phyloP scores from a whole-genome alignment of 352 stramenopile species.

The Pythium pyrilobum region DNA sequence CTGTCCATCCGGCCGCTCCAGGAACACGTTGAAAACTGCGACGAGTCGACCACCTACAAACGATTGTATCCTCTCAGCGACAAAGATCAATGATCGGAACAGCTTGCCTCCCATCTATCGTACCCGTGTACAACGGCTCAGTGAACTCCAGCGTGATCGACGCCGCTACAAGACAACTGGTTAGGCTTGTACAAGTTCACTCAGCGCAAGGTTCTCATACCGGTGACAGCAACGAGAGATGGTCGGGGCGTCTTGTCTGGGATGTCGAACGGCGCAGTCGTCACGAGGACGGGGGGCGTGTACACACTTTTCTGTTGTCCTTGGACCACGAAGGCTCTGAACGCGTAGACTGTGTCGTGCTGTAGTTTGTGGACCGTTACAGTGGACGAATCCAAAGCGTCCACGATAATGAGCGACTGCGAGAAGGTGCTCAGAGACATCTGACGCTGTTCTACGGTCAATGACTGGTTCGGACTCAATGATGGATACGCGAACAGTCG shows the following conservation, averaged over 20 bases:
- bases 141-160: constrained; percentile 11
- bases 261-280: constrained; percentile 19
- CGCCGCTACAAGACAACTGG: constrained; percentile 6
- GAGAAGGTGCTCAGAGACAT: constrained; percentile 18
- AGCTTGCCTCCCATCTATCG: background rate
- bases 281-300: constrained; percentile 21
- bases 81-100: too few species aligned
- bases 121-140: constrained; percentile 20
- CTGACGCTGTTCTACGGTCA: constrained; percentile 31
- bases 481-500: constrained; percentile 1
- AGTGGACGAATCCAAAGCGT: background rate
- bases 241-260: constrained; percentile 37
- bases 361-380: constrained; percentile 40
- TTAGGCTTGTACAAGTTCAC: too few species aligned
- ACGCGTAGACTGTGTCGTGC: constrained; percentile 43
- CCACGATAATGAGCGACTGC: constrained; percentile 9
- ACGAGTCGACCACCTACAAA: constrained; percentile 10
- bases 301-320: constrained; percentile 20
- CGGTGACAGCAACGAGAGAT: constrained; percentile 26
- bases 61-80: too few species aligned
- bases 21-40: constrained; percentile 6
- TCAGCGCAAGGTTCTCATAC: constrained; percentile 19
- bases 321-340: constrained; percentile 26
- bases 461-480: background rate
- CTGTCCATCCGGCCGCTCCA: background rate